phyloP scores from a whole-genome alignment of 306 rosid genomes.

The Cucumis hystrix region DNA sequence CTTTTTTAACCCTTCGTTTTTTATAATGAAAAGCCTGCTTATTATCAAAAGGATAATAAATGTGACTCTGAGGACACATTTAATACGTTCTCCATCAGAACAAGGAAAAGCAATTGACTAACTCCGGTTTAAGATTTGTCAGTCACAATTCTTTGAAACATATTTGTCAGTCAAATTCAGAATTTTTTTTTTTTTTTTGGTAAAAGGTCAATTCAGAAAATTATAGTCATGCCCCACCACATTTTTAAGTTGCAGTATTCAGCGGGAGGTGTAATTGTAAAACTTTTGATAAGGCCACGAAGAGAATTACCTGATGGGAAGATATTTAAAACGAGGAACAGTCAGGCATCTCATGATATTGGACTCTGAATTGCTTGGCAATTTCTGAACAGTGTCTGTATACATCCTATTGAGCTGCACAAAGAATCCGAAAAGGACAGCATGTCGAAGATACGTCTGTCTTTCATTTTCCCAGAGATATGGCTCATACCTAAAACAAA shows the following conservation, averaged over 20 bases:
- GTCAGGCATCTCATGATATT: slow-evolving; percentile 91
- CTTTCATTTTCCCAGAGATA: slow-evolving; percentile 98
- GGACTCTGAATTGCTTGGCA: slow-evolving; percentile 93
- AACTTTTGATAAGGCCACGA: not conserved
- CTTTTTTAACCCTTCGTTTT: no score
- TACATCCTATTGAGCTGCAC: slow-evolving; percentile 92
- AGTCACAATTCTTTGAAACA: not conserved
- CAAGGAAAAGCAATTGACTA: not conserved
- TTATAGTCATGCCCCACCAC: not conserved
- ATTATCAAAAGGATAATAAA: not conserved
- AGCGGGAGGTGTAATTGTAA: not conserved
- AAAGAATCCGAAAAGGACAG: slow-evolving; percentile 93
- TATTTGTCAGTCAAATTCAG: not conserved
- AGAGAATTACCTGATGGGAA: slow-evolving; percentile 81
- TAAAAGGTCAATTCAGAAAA: not conserved
- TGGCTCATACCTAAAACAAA: slow-evolving; percentile 61
- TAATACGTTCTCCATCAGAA: not conserved
- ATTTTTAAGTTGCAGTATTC: not conserved
- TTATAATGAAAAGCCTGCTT: no score
- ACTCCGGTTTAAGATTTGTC: not conserved
- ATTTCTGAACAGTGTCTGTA: slow-evolving; percentile 81
- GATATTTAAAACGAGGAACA: slow-evolving; percentile 95
- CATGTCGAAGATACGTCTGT: slow-evolving; percentile 87
- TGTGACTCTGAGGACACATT: not conserved
- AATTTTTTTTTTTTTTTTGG: no score